Conservation (phyloP, 2,329 filamentous ascomycete species). For the Basipetospora chlamydospora region DNA sequence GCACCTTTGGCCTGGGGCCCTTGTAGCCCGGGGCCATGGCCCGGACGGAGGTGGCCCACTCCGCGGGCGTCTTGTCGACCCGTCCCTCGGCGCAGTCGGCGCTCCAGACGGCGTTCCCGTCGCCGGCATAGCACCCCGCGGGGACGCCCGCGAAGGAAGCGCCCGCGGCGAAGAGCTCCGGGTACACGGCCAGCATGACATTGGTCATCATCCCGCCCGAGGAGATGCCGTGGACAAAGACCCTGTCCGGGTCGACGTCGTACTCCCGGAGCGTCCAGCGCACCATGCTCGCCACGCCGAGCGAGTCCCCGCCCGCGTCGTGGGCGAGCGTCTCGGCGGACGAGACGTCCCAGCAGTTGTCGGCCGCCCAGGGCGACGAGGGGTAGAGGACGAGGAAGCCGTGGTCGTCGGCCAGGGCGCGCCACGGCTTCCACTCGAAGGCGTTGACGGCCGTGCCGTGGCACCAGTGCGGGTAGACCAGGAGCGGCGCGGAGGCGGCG, state of each 20-base stretch:
- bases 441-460: constrained; percentile 34
- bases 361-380: constrained; percentile 20
- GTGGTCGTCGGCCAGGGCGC: constrained; percentile 33
- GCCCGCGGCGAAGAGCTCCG: constrained; percentile 35
- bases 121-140: constrained; percentile 33
- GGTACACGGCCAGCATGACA: constrained; percentile 35
- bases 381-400: constrained; percentile 37
- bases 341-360: constrained; percentile 45
- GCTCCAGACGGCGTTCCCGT: constrained; percentile 31
- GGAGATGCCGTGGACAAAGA: constrained; percentile 34
- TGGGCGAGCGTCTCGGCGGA: constrained; percentile 31
- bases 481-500: constrained; percentile 29
- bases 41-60: constrained; percentile 21
- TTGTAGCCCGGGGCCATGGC: constrained; percentile 34
- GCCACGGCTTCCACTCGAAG: constrained; percentile 36
- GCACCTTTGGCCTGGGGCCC: constrained; percentile 37
- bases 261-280: constrained; percentile 31
- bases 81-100: constrained; percentile 34
- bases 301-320: constrained; percentile 33
- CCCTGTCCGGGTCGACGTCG: constrained; percentile 27
- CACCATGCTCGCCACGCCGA: constrained; percentile 40
- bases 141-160: constrained; percentile 28
- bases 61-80: constrained; percentile 18
- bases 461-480: constrained; percentile 45
- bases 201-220: constrained; percentile 44